Evolutionary conservation across 345 rosid genomes (phyloP).

Genomic region (Ailanthus altissimus): DNA sequence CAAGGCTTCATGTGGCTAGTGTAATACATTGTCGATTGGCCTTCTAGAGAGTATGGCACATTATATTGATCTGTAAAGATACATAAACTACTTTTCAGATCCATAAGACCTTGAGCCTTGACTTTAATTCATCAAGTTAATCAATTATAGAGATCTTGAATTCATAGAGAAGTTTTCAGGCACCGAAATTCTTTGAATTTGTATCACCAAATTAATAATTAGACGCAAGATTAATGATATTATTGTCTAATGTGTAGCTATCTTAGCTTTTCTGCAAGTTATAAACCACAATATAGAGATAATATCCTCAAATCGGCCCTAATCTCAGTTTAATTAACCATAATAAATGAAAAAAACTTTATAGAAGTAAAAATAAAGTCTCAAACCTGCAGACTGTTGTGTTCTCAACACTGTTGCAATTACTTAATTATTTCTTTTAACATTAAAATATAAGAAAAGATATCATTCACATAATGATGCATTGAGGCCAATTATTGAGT

Average conservation of each 20-base stretch:
- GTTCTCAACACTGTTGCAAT: not conserved
- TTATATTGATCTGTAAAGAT: not conserved
- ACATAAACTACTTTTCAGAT: not conserved
- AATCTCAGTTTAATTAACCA: not conserved
- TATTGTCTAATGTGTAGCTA: too few species aligned
- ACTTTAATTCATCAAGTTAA: not conserved
- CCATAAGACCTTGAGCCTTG: too few species aligned
- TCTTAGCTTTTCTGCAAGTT: not conserved
- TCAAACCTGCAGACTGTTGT: not conserved
- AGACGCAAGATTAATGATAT: too few species aligned
- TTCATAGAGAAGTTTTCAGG: not conserved
- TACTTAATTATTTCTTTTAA: not conserved
- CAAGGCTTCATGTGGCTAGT: not conserved
- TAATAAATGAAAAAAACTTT: not conserved
- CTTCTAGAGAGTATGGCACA: not conserved
- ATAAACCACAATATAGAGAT: not conserved
- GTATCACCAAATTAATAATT: not conserved
- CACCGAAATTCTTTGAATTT: too few species aligned
- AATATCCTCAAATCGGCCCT: not conserved
- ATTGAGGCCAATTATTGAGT: constrained; percentile 9
- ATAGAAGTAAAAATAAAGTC: not conserved
- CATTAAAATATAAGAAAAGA: not conserved
- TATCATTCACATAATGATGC: not conserved
- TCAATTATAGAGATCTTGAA: too few species aligned
- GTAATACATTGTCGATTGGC: not conserved